A percentile compares a stretch with the other conserved stretches of the same genome.
phyloP scores from a whole-genome alignment of 164 flowering plant genomes.

The Stephania japonica region DNA sequence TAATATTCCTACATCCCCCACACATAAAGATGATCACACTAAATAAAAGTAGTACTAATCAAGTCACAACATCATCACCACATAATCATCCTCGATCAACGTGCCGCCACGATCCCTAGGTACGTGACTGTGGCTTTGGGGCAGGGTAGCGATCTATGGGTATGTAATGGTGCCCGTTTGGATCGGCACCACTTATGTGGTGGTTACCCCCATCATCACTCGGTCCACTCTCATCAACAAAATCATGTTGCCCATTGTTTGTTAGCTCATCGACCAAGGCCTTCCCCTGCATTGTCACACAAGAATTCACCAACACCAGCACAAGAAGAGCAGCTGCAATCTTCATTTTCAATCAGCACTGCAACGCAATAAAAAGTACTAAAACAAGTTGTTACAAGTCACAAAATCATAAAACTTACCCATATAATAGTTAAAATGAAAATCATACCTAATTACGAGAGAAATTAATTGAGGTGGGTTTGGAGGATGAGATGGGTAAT shows the following conservation, averaged over 20 bases:
- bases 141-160: not conserved
- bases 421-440: not conserved
- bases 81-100: no score
- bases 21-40: no score
- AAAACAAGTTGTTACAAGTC: not conserved
- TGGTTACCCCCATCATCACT: not conserved
- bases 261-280: not conserved
- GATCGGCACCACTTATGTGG: not conserved
- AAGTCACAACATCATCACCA: no score
- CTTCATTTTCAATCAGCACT: not conserved
- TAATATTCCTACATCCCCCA: no score
- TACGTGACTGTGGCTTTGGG: no score
- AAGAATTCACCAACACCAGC: conserved; percentile 14
- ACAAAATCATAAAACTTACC: not conserved
- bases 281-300: not conserved
- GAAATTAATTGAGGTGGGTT: no score
- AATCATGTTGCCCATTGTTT: not conserved
- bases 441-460: no score
- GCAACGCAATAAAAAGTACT: not conserved
- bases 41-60: no score
- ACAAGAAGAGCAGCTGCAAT: conserved; percentile 13
- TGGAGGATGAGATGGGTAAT: not conserved
- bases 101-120: no score
- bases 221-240: not conserved
- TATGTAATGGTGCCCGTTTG: not conserved